A percentile compares a stretch with the other conserved stretches of the same genome.
These are phyloP conservation scores for Brassica rapa DNA, from an alignment of 345 rosid species.

Conservation along the genomic window DNA sequence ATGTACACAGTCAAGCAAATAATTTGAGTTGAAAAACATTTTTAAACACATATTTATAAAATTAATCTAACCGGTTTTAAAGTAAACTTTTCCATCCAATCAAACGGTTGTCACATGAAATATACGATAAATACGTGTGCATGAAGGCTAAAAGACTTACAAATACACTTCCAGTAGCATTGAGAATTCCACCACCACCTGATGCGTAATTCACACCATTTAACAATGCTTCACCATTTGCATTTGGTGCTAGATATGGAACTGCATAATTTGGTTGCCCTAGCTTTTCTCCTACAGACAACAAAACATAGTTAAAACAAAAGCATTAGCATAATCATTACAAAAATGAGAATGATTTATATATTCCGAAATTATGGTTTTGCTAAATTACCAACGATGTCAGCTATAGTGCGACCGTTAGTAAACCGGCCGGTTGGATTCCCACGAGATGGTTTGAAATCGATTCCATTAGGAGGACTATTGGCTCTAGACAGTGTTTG, in stretches of 20 bases:
- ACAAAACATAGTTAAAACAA: neutral
- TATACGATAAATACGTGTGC: neutral
- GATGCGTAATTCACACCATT: slow-evolving; percentile 88
- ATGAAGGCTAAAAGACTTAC: slow-evolving; percentile 41
- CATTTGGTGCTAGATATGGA: slow-evolving; percentile 79
- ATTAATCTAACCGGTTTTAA: neutral
- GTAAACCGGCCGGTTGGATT: slow-evolving; percentile 88
- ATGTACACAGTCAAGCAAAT: neutral
- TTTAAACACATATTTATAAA: slow-evolving; percentile 1
- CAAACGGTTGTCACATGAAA: slow-evolving; percentile 5
- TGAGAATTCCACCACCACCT: slow-evolving; percentile 91
- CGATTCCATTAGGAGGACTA: slow-evolving; percentile 82
- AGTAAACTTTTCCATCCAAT: slow-evolving; percentile 23
- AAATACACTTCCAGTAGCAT: slow-evolving; percentile 92
- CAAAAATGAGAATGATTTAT: neutral
- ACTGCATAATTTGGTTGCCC: slow-evolving; percentile 68
- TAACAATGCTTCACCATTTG: slow-evolving; percentile 66
- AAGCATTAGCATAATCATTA: neutral
- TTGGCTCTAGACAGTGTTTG: slow-evolving; percentile 81
- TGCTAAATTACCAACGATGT: slow-evolving; percentile 58
- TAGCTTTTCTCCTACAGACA: slow-evolving; percentile 64
- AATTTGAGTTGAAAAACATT: neutral
- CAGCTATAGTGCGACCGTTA: slow-evolving; percentile 90
- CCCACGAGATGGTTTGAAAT: slow-evolving; percentile 71
- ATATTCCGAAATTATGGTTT: slow-evolving; percentile 20